Evolutionary conservation across 345 rosid genomes (phyloP), one percentile per base, ranked within the genome.

Genomic region (Luvunga scandens): DNA sequence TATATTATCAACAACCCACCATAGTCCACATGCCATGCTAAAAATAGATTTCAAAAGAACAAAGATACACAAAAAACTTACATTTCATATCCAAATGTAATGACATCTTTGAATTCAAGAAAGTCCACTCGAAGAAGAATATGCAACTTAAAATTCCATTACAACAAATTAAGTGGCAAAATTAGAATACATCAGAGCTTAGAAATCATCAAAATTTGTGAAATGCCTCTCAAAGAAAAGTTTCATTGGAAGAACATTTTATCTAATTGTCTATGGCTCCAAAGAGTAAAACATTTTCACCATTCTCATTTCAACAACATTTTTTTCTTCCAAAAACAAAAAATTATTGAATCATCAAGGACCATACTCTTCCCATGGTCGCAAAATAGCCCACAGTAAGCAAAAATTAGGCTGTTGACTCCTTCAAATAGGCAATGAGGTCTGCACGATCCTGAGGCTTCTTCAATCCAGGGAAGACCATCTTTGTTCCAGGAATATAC

Each of bases 381-480:
- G 22, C 70, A 81, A 66, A 81, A 61, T 67, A 36, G 67, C 53
- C 59, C n/a, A 39, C 9, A 22, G 18, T 24, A 36, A 22, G 60
- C 67, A 50, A 59, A 77, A 13, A 25, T 79, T 69, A 90, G 0
- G 94, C 92, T 53, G 97, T 87, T 19, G 94, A 78, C 81, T 85
- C 82, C 88, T 90, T 92, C 84, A 92, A 83, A 75, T 89, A 92
- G 13, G 97, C 93, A 8, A 92, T 92, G 79, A 90, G 97, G 68
- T 92, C 91, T 0, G 92, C 92, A 34, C 94, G 94, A 0, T 90
- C 94, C 78, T 92, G 92, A 24, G 97, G 94, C 85, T 92, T 92
- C 86, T 92, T 92, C 87, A 90, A 69, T 79, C 97, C 94, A 69
- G 94, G 94, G 77, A 92, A 92, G 75, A 92, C 97, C 97, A 91